Evolutionary conservation across 352 stramenopile species (phyloP).

Genomic region (Phytophthora cryptogea): DNA sequence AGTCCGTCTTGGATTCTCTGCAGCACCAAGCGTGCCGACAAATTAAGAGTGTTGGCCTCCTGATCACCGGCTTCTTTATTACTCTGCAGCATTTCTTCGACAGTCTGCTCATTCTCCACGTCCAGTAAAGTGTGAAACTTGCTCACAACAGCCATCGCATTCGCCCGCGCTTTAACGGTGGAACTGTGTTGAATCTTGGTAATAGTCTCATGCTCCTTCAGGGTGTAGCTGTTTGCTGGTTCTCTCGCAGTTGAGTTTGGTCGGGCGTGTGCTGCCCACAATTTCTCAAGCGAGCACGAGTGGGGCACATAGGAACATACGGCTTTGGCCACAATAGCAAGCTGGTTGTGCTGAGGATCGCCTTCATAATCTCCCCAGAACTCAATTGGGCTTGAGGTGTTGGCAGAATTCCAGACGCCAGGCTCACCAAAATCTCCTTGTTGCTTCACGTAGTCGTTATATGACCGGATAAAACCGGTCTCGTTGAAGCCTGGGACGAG

Average conservation of each 20-base stretch:
- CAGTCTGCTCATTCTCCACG: slow-evolving; percentile 13
- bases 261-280: slow-evolving; percentile 24
- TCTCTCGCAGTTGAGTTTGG: slow-evolving; percentile 1
- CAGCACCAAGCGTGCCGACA: slow-evolving; percentile 29
- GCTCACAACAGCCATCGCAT: slow-evolving; percentile 16
- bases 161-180: slow-evolving; percentile 4
- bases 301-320: slow-evolving; percentile 40
- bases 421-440: slow-evolving; percentile 41
- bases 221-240: background rate
- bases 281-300: slow-evolving; percentile 32
- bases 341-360: slow-evolving; percentile 35
- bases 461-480: slow-evolving; percentile 44
- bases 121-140: slow-evolving; percentile 28
- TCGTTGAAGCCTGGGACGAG: slow-evolving; percentile 36
- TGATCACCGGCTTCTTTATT: slow-evolving; percentile 11
- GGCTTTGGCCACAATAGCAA: slow-evolving; percentile 34
- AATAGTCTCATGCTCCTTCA: slow-evolving; percentile 26
- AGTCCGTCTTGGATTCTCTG: slow-evolving; percentile 30
- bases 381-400: slow-evolving; percentile 37
- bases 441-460: slow-evolving; percentile 51
- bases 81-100: slow-evolving; percentile 28
- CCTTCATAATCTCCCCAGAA: slow-evolving; percentile 50
- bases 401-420: slow-evolving; percentile 40
- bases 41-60: slow-evolving; percentile 5
- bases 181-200: slow-evolving; percentile 32